Conservation (phyloP, 495 filamentous ascomycete genomes). For the Oidiodendron maius region DNA sequence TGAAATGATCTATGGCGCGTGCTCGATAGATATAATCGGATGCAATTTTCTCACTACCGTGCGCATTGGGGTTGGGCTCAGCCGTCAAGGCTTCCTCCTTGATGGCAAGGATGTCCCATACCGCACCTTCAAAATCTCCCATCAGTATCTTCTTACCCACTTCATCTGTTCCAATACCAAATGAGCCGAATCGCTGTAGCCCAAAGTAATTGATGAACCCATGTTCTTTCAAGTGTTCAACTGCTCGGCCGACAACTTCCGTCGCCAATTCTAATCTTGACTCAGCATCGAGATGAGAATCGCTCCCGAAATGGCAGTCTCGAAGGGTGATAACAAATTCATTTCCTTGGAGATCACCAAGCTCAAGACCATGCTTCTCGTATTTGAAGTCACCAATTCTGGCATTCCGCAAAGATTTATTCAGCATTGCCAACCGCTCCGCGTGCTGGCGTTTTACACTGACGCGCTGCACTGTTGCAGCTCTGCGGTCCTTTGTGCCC, state of each 20-base stretch:
- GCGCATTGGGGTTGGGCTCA: constrained; percentile 30
- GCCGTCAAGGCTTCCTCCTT: constrained; percentile 45
- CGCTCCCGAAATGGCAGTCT: constrained; percentile 61
- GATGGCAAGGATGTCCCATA: constrained; percentile 66
- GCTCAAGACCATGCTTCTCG: constrained; percentile 57
- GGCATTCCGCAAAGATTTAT: constrained; percentile 52
- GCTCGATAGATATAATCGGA: constrained; percentile 74
- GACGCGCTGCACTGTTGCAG: constrained; percentile 79
- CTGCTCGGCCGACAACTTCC: constrained; percentile 48
- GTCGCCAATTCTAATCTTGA: constrained; percentile 33
- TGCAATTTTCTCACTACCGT: constrained; percentile 37
- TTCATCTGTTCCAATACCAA: constrained; percentile 70
- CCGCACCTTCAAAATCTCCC: constrained; percentile 70
- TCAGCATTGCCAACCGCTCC: constrained; percentile 56
- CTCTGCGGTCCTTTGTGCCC: constrained; percentile 90
- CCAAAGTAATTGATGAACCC: constrained; percentile 98
- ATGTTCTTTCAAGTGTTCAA: constrained; percentile 47
- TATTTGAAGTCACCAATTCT: constrained; percentile 76
- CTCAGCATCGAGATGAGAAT: constrained; percentile 29
- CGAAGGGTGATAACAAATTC: constrained; percentile 88
- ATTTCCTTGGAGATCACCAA: constrained; percentile 83
- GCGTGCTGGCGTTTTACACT: constrained; percentile 62
- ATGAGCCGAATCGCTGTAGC: constrained; percentile 88
- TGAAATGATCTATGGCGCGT: constrained; percentile 66
- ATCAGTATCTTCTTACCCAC: constrained; percentile 79